These are phyloP conservation scores for Elongisporangium anandrum DNA, from an alignment of 352 stramenopile genomes.

Conservation along the genomic window DNA sequence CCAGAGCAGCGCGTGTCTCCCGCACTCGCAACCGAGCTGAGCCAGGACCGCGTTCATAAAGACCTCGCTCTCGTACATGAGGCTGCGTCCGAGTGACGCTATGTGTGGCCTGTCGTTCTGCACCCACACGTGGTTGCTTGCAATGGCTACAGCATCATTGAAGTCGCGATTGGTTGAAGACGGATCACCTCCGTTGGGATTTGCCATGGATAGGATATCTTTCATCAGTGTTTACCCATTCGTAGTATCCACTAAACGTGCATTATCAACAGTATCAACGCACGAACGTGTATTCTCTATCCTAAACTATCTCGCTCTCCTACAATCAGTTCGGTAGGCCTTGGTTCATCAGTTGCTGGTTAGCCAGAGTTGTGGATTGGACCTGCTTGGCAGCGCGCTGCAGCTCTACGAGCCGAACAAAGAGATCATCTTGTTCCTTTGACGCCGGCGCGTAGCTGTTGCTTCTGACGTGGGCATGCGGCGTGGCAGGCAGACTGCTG, in stretches of 20 bases:
- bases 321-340: neutral
- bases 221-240: too few relatives aligned
- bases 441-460: neutral
- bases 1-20: too few relatives aligned
- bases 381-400: neutral
- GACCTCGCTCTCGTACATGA: too few relatives aligned
- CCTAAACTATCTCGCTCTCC: neutral
- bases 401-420: neutral
- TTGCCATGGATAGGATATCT: too few relatives aligned
- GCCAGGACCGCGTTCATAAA: too few relatives aligned
- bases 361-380: neutral
- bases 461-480: neutral
- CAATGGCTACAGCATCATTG: neutral
- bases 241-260: too few relatives aligned
- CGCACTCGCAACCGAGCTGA: too few relatives aligned
- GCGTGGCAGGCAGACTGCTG: neutral
- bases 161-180: neutral
- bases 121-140: too few relatives aligned
- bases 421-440: neutral
- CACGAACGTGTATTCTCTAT: neutral
- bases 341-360: neutral
- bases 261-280: too few relatives aligned
- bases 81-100: too few relatives aligned
- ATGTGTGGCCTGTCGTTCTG: too few relatives aligned
- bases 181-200: neutral